These are phyloP conservation scores for Gnomoniopsis sp. DNA, from an alignment of 2,329 filamentous ascomycete species.

Conservation along the genomic window DNA sequence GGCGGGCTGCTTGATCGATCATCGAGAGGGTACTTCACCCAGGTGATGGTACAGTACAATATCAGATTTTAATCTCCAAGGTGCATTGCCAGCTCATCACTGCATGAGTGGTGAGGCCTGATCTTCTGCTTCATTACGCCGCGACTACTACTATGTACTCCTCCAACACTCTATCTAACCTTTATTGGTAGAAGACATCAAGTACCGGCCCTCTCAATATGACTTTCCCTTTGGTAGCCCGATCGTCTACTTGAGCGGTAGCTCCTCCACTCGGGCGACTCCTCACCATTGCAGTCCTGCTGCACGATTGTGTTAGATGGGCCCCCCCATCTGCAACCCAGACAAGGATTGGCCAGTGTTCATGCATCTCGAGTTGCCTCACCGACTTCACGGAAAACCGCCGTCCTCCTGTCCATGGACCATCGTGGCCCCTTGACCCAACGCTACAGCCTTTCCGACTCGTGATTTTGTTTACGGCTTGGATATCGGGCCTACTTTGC, in stretches of 20 bases:
- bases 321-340: constrained; percentile 24
- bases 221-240: not conserved
- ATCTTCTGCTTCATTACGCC: constrained; percentile 36
- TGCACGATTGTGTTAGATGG: constrained; percentile 24
- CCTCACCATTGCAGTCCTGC: constrained; percentile 20
- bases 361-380: constrained; percentile 42
- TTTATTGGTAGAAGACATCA: constrained; percentile 7
- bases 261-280: constrained; percentile 23
- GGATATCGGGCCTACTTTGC: not conserved
- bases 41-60: constrained; percentile 11
- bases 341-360: constrained; percentile 35
- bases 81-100: constrained; percentile 73
- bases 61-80: constrained; percentile 47
- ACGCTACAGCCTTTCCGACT: not conserved
- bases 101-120: constrained; percentile 57
- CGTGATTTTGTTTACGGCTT: not conserved
- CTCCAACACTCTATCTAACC: constrained; percentile 1
- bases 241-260: not conserved
- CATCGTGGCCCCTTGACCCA: not conserved
- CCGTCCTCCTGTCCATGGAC: not conserved
- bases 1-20: too few species aligned
- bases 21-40: constrained; percentile 4
- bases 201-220: constrained; percentile 7
- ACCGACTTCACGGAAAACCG: constrained; percentile 37
- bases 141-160: not conserved